These are phyloP conservation scores for Lachancea nothofagi DNA, from an alignment of 805 yeast genomes.

Conservation along the genomic window DNA sequence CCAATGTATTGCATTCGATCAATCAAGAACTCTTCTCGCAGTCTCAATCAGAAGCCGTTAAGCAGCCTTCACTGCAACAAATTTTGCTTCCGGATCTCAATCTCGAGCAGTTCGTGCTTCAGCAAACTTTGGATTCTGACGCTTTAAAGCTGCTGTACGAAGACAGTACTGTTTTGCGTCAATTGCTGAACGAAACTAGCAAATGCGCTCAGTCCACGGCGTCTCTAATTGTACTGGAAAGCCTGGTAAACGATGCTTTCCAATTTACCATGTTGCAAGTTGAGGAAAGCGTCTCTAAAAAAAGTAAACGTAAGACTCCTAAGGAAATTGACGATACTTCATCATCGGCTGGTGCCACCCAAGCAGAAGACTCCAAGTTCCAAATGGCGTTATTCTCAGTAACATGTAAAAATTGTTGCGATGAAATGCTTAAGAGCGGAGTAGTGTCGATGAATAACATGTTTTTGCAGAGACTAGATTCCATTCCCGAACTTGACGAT, in stretches of 20 bases:
- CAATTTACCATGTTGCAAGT: conserved; percentile 26
- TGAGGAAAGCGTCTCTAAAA: conserved; percentile 18
- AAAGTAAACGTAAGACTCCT: conserved; percentile 7
- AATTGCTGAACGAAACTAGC: conserved; percentile 42
- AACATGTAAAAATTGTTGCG: conserved; percentile 28
- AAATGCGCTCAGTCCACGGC: conserved; percentile 35
- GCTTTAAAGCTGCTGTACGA: conserved; percentile 31
- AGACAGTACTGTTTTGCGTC: conserved; percentile 30
- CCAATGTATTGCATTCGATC: conserved; percentile 30
- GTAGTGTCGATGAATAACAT: conserved; percentile 23
- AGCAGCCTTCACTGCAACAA: conserved; percentile 28
- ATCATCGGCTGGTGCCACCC: neutral
- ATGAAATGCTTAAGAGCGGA: conserved; percentile 24
- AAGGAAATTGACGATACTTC: conserved; percentile 1
- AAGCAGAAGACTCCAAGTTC: conserved; percentile 9
- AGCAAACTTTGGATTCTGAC: conserved; percentile 45
- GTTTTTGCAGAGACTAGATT: conserved; percentile 21
- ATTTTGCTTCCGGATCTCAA: conserved; percentile 46
- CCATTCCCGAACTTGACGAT: conserved; percentile 59
- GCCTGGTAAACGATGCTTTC: conserved; percentile 27
- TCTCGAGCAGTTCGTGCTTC: conserved; percentile 48
- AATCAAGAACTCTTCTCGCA: conserved; percentile 26
- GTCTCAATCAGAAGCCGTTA: conserved; percentile 24
- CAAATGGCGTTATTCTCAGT: conserved; percentile 30
- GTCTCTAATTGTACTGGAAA: conserved; percentile 25